Evolutionary conservation across 768 basidiomycete genomes (phyloP), one percentile per base, ranked within the genome.

Genomic region (Dentipellis sp.): DNA sequence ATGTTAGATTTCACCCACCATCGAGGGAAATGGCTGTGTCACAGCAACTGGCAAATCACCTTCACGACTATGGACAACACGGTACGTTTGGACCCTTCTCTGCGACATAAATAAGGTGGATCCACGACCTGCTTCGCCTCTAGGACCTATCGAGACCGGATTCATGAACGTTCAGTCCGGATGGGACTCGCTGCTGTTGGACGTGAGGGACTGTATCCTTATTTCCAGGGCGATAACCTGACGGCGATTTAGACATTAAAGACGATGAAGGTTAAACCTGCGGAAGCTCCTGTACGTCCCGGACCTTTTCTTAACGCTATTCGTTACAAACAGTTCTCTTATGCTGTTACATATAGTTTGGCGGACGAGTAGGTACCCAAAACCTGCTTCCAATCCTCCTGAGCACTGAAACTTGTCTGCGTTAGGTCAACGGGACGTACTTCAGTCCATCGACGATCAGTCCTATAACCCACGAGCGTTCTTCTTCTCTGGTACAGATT

Each of bases 11-110:
- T 63, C 7, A 40, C 45, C 58, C 37, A 21, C 73, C 2, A 55
- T 75, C 45, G 66, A 71, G 47, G 67, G 69, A 4, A 23, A 3
- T n/a, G 19, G 12, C 22, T 16, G 2, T 16, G 5, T 10, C 48
- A 50, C 10, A 29, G 5, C 48, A 16, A 3, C 10, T 50, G 1
- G 22, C 48, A 2, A 22, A 16, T 17, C 19, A 50, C 10, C 22
- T 16, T 10, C 10, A 50, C 3, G 17, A 23, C 10, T 19, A 50
- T 23, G 48, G 48, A 17, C 16, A 16, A 3, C 14, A 35, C 8
- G 48, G 48, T 35, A 50, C 17, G n/a, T 50, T 35, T 4, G 23
- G 10, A 29, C 29, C n/a, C n/a, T n/a, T n/a, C n/a, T n/a, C n/a
- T n/a, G n/a, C n/a, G n/a, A n/a, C n/a, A n/a, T n/a, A n/a, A n/a